Evolutionary conservation across 371 early-diverging fungal species (phyloP), one percentile per base, ranked within the genome.

Genomic region (Parasitella parasitica): DNA sequence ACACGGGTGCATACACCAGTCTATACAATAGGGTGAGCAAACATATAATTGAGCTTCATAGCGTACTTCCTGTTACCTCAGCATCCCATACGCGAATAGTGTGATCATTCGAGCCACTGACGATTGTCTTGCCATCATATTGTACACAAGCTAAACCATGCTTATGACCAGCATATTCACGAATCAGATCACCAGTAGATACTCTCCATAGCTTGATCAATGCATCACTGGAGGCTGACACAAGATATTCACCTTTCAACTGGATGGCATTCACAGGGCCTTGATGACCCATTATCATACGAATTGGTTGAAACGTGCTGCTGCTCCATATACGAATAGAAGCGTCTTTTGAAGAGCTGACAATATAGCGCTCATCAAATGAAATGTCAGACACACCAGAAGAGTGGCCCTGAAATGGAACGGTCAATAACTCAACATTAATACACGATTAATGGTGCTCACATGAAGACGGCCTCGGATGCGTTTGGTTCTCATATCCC

Each of bases 21-120:
- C 22, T 89, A 59, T 68, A 0, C 65, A 77, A 2, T 15, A 16
- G 7, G 20, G 30, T 1, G 26, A 49, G 35, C 20, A 35, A 58
- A 71, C 8, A 57, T 28, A 12, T 38, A n/a, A n/a, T 32, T 32
- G 32, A 32, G 20, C 37, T n/a, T 58, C 11, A 43, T 18, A 26
- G 27, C 34, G 8, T n/a, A 34, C 39, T 18, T 39, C 52, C 27
- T 30, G 15, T n/a, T 18, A 28, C 15, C 27, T 38, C 79, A 4
- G 91, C 89, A 67, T 95, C 90, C 99, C 99, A 99, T n/a, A 98
- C 76, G 66, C 89, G 89, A 64, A 99, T 94, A 7, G 92, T 88
- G 64, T 89, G 85, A 77, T 99, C 99, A 77, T 95, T 90, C n/a
- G 93, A 91, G 3, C 97, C 98, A 4, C 94, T 93, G 0, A 95